phyloP scores from a whole-genome alignment of 163 green algal species.

The Scenedesmus sp. region DNA sequence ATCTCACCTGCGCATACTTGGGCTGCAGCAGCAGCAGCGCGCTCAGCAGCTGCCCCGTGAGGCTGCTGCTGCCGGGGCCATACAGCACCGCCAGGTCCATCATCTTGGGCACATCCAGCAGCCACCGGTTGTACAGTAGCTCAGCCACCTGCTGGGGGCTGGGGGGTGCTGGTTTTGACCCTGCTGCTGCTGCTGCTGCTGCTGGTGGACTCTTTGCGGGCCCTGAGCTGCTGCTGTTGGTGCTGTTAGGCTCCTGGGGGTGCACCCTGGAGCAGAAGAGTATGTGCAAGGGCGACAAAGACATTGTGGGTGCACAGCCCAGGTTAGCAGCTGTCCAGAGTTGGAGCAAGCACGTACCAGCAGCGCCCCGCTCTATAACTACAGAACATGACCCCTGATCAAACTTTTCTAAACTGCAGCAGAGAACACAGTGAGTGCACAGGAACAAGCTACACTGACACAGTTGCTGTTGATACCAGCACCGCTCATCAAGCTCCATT shows the following conservation, averaged over 20 bases:
- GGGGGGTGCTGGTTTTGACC: not conserved
- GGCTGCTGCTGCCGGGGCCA: slow-evolving; percentile 55
- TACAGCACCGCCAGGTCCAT: slow-evolving; percentile 80
- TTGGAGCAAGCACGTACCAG: no score
- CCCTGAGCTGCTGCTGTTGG: not conserved
- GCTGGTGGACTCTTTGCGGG: not conserved
- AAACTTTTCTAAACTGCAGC: no score
- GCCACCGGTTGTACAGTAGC: slow-evolving; percentile 60
- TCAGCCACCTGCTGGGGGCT: slow-evolving; percentile 36
- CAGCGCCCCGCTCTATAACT: no score
- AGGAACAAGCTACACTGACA: not conserved
- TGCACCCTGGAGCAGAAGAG: slow-evolving; percentile 11
- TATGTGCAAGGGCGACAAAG: no score
- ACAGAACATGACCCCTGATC: no score
- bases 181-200: slow-evolving; percentile 33
- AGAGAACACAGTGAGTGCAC: no score
- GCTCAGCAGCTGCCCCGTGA: slow-evolving; percentile 59
- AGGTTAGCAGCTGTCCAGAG: no score
- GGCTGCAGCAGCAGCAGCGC: slow-evolving; percentile 65
- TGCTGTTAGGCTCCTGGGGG: not conserved
- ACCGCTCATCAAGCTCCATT: not conserved
- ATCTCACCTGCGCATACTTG: slow-evolving; percentile 41
- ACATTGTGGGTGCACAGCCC: no score
- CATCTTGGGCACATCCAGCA: slow-evolving; percentile 76
- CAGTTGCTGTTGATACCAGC: not conserved